Conservation (phyloP, 2,329 filamentous ascomycete species). For the Fusarium pseudoanthophilum region DNA sequence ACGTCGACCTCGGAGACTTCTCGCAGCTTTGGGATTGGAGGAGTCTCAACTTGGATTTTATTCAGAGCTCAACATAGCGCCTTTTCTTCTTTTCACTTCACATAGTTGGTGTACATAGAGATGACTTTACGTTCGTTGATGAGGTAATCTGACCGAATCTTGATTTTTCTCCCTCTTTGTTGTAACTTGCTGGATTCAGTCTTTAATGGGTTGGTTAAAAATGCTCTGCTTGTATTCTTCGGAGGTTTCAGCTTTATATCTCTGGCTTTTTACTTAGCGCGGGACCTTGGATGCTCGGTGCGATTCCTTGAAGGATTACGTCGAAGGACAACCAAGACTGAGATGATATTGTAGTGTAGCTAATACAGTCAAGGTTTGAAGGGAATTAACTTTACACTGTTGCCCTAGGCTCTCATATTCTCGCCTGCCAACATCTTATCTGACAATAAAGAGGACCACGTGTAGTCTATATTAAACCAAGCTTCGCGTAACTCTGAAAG, state of each 20-base stretch:
- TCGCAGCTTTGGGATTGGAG: constrained; percentile 40
- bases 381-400: no score
- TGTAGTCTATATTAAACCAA: background rate
- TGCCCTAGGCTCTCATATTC: background rate
- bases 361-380: background rate
- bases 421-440: background rate
- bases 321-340: no score
- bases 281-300: background rate
- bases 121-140: constrained; percentile 7
- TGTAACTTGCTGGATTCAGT: background rate
- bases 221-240: background rate
- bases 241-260: background rate
- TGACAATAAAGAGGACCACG: background rate
- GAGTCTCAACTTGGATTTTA: constrained; percentile 40
- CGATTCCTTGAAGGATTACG: background rate
- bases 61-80: constrained; percentile 29
- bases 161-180: background rate
- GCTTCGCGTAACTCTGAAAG: background rate
- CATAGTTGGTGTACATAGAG: constrained; percentile 19
- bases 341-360: background rate
- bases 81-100: background rate
- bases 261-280: background rate
- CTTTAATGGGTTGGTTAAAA: background rate
- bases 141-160: background rate
- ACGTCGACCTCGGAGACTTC: constrained; percentile 39